Evolutionary conservation across 2,329 filamentous ascomycete species (phyloP).

Genomic region (Fusarium chaquense): DNA sequence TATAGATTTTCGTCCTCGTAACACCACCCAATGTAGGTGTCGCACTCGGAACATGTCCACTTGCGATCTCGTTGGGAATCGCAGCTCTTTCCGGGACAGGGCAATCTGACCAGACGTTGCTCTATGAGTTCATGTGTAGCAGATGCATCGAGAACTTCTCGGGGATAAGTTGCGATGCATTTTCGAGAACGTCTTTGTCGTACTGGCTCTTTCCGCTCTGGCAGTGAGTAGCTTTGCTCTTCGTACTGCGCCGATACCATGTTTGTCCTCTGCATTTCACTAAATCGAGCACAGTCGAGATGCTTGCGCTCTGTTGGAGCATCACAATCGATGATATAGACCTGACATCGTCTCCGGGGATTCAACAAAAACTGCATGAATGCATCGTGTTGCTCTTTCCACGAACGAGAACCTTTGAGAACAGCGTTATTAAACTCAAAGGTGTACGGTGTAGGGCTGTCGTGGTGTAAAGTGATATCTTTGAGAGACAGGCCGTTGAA

Average conservation of each 20-base stretch:
- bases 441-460: background rate
- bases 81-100: constrained; percentile 50
- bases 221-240: background rate
- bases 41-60: constrained; percentile 25
- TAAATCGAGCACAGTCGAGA: background rate
- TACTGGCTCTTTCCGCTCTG: background rate
- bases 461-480: background rate
- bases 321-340: constrained; percentile 39
- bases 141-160: background rate
- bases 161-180: constrained; percentile 11
- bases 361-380: constrained; percentile 14
- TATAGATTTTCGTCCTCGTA: constrained; percentile 47
- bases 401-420: constrained; percentile 1
- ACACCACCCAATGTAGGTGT: constrained; percentile 7
- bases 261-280: background rate
- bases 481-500: constrained; percentile 22
- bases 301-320: background rate
- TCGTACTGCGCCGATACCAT: background rate
- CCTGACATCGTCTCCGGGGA: background rate
- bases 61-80: background rate
- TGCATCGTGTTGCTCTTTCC: background rate
- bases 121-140: constrained; percentile 13
- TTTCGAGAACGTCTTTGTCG: background rate
- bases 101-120: constrained; percentile 48
- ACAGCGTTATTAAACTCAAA: constrained; percentile 13